These are phyloP conservation scores for Fusarium poae DNA, from an alignment of 2,329 filamentous ascomycete genomes.

Conservation along the genomic window DNA sequence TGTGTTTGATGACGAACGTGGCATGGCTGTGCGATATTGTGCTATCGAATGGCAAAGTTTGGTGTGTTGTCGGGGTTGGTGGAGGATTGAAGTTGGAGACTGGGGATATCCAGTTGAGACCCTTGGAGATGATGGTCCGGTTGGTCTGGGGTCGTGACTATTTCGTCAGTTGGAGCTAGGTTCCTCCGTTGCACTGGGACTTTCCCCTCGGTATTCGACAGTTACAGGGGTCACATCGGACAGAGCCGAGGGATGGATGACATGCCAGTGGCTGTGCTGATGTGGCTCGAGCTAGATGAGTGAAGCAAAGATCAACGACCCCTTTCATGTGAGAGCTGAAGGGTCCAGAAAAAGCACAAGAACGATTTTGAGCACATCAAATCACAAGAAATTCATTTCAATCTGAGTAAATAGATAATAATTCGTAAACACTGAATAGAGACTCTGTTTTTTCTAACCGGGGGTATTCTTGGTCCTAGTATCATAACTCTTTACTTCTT, in stretches of 20 bases:
- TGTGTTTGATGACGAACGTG: constrained; percentile 39
- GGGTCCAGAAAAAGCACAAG: background rate
- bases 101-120: constrained; percentile 2
- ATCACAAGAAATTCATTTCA: background rate
- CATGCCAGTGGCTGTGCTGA: constrained; percentile 19
- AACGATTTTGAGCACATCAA: background rate
- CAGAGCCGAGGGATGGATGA: constrained; percentile 45
- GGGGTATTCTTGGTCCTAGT: constrained; percentile 26
- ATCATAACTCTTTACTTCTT: constrained; percentile 50
- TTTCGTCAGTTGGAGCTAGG: constrained; percentile 31
- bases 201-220: constrained; percentile 28
- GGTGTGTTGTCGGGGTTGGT: background rate
- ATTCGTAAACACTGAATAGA: constrained; percentile 30
- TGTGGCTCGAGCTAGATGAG: constrained; percentile 26
- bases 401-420: constrained; percentile 18
- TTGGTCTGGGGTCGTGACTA: constrained; percentile 33
- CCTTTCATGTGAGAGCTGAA: constrained; percentile 32
- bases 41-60: background rate
- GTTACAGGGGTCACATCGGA: constrained; percentile 45
- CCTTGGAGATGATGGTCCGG: constrained; percentile 16
- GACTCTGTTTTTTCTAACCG: constrained; percentile 14
- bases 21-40: constrained; percentile 26
- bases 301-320: background rate
- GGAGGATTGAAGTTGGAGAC: background rate
- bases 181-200: constrained; percentile 10